Base-by-base conservation (phyloP, 257 asterid species). In the Gynochthodes officinalis region DNA sequence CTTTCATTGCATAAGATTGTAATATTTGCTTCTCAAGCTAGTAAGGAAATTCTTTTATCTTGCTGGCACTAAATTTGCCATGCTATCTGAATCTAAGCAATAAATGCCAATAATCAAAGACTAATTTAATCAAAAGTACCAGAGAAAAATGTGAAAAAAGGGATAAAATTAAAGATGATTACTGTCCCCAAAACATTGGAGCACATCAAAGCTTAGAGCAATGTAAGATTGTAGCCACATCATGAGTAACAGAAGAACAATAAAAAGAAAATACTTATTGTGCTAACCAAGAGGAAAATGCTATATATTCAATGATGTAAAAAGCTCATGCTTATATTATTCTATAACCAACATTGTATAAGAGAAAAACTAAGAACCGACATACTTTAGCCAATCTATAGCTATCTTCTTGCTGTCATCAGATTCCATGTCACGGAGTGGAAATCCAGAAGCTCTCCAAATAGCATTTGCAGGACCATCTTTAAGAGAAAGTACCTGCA, bases 301-400 rank as follows among this genome's bases (percentile, higher is more conserved):
- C 9, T 40, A n/a, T 55, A 33, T 54, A 15, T 27, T 15, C 8
- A 52, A 35, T 40, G 32, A 67, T 25, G 37, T 32, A 4, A 66
- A 44, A 39, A 33, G 43, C 27, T 54, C 6, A 66, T 15, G 4
- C 15, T 35, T 14, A 18, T 55, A 35, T 35, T 13, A 58, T 30
- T 16, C 2, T 7, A 48, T 30, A 57, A 18, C 33, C 16, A 49
- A 57, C 42, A 55, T 27, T 27, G 32, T 28, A 50, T 25, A 28
- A 40, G 32, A 39, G 5, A 23, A 60, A 46, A n/a, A n/a, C 15
- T 40, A 46, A 33, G 28, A 58, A 33, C 13, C 19, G n/a, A 15
- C 98, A 75, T 89, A 95, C 99, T 86, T 87, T 68, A 95, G 87
- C 99, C 99, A 95, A 80, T 95, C 99, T 71, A 92, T 73, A 63